Conservation (phyloP, 192 early-diverging fungal species). For the Geranomyces variabilis region DNA sequence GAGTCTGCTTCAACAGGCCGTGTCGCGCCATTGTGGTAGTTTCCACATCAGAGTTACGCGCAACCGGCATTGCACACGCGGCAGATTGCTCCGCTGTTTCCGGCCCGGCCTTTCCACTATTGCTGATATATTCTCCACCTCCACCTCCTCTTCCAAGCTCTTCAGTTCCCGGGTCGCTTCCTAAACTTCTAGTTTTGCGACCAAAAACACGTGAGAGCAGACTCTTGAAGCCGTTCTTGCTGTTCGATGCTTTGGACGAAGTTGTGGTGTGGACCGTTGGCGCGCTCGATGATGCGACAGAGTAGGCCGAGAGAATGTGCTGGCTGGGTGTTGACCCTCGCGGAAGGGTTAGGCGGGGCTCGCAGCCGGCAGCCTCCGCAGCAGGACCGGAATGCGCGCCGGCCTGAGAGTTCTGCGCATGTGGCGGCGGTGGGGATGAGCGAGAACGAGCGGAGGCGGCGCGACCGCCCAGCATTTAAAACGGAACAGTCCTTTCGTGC, state of each 20-base stretch:
- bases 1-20: background rate
- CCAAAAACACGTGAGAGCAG: constrained; percentile 3
- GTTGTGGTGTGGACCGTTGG: background rate
- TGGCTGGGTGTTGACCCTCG: background rate
- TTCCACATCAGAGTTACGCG: background rate
- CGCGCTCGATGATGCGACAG: background rate
- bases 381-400: too few relatives aligned
- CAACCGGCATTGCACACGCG: background rate
- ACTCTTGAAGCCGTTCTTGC: constrained; percentile 2
- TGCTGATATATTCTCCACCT: background rate
- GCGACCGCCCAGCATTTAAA: too few relatives aligned
- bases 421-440: too few relatives aligned
- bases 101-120: background rate
- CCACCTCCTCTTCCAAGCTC: too few relatives aligned
- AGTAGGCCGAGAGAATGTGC: constrained; percentile 5
- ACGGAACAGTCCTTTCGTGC: too few relatives aligned
- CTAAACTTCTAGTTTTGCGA: background rate
- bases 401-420: too few relatives aligned
- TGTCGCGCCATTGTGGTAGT: background rate
- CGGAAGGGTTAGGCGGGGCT: too few relatives aligned
- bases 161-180: background rate
- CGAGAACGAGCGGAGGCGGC: too few relatives aligned
- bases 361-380: too few relatives aligned
- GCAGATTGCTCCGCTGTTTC: too few relatives aligned
- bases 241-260: background rate